Conservation (phyloP, 2,329 filamentous ascomycete species). For the Metarhizium humberi region DNA sequence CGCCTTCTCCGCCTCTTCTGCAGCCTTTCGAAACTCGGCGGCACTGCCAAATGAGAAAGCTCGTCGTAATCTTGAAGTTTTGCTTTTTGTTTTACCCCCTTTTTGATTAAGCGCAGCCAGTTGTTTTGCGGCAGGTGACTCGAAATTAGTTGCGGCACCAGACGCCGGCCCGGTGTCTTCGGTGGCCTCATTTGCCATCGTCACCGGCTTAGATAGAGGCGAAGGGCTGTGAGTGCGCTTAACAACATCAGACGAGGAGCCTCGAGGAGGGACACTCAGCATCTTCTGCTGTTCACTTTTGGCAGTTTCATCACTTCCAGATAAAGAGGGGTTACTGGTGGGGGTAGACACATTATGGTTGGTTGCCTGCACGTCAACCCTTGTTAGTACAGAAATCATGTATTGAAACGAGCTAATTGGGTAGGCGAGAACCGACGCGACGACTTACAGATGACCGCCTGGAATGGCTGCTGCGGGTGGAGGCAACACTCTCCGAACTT, state of each 20-base stretch:
- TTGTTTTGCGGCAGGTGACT: slow-evolving; percentile 72
- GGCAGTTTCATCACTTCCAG: slow-evolving; percentile 36
- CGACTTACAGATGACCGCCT: slow-evolving; percentile 58
- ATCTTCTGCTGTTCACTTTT: slow-evolving; percentile 45
- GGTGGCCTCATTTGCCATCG: slow-evolving; percentile 46
- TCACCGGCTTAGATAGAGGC: slow-evolving; percentile 63
- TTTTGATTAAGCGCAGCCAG: slow-evolving; percentile 82
- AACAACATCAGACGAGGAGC: slow-evolving; percentile 54
- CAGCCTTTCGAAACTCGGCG: slow-evolving; percentile 74
- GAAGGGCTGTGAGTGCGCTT: slow-evolving; percentile 62
- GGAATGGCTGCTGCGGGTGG: slow-evolving; percentile 48
- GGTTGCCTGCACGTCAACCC: slow-evolving; percentile 41
- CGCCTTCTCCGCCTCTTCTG: slow-evolving; percentile 29
- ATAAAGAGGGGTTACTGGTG: slow-evolving; percentile 43
- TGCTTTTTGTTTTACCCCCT: slow-evolving; percentile 68
- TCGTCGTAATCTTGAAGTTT: slow-evolving; percentile 75
- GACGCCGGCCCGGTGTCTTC: slow-evolving; percentile 32
- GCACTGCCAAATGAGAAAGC: slow-evolving; percentile 97
- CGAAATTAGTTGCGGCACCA: slow-evolving; percentile 26
- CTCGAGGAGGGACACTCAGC: slow-evolving; percentile 51
- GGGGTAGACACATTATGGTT: slow-evolving; percentile 48
- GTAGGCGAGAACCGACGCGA: background rate
- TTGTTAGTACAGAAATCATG: slow-evolving; percentile 36
- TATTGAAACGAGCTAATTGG: slow-evolving; percentile 33
- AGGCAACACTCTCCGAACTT: slow-evolving; percentile 57